Percentiles rank a stretch among this genome's conserved stretches.
Conservation (phyloP, 257 asterid genomes). For the Asclepias syriaca region DNA sequence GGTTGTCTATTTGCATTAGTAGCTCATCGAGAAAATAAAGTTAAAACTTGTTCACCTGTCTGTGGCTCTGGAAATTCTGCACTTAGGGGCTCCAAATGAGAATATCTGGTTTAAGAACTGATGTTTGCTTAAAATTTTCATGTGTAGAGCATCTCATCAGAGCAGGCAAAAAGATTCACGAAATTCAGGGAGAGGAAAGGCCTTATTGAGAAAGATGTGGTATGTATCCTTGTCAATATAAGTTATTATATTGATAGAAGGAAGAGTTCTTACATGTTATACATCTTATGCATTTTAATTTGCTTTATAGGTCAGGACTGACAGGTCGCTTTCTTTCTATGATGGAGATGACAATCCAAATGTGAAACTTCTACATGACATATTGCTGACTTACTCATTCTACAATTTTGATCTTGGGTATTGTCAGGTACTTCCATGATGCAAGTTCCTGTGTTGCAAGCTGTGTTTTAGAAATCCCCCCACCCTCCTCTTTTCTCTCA, state of each 20-base stretch:
- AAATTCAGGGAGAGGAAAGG: conserved; percentile 97
- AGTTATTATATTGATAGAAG: neutral
- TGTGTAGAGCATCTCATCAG: conserved; percentile 68
- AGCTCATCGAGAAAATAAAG: neutral
- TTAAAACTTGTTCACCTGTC: neutral
- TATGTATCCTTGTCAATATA: conserved; percentile 20
- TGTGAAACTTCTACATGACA: conserved; percentile 77
- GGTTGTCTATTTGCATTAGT: neutral
- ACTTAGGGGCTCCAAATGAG: neutral
- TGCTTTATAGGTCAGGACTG: conserved; percentile 84
- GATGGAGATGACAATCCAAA: conserved; percentile 97
- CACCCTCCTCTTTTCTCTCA: neutral
- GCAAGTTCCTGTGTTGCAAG: neutral
- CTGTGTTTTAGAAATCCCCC: neutral
- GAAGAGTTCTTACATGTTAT: neutral
- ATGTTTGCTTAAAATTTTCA: conserved; percentile 4
- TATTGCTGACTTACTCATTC: conserved; percentile 91
- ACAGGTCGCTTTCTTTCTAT: conserved; percentile 71
- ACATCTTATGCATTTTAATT: conserved; percentile 9
- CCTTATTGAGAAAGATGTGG: conserved; percentile 98
- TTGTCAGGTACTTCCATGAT: conserved; percentile 66
- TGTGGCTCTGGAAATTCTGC: neutral
- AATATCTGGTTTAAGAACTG: neutral
- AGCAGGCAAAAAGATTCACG: conserved; percentile 85
- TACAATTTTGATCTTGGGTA: conserved; percentile 99